A percentile compares a stretch with the other conserved stretches of the same genome.
These are phyloP conservation scores for Magnusiomyces tetraspermus DNA, from an alignment of 1,139 yeast genomes.

Conservation along the genomic window DNA sequence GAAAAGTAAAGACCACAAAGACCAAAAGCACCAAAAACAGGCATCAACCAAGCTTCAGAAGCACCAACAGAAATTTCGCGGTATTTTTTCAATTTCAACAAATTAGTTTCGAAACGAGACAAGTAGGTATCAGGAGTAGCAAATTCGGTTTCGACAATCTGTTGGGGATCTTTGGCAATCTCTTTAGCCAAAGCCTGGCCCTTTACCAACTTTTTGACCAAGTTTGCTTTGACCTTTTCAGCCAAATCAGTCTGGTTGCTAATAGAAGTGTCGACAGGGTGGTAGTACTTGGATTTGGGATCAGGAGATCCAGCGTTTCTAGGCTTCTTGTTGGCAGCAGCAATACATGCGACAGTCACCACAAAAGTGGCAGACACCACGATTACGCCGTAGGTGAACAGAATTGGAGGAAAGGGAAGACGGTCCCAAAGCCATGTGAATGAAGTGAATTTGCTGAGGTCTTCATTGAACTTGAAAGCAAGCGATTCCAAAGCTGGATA, in stretches of 20 bases:
- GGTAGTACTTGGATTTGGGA: conserved; percentile 35
- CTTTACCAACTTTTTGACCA: background rate
- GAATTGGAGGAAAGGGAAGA: conserved; percentile 17
- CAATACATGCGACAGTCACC: conserved; percentile 35
- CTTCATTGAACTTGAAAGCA: background rate
- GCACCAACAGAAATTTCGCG: conserved; percentile 16
- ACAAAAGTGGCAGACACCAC: conserved; percentile 28
- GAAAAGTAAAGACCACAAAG: conserved; percentile 35
- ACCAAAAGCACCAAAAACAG: conserved; percentile 35
- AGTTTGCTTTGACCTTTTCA: conserved; percentile 23
- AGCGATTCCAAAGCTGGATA: background rate
- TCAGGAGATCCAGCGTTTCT: conserved; percentile 38
- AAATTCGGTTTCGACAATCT: background rate
- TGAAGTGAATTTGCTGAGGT: background rate
- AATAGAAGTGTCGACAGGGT: conserved; percentile 35
- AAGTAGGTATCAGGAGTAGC: background rate
- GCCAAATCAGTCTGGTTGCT: conserved; percentile 11
- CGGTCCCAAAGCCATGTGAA: conserved; percentile 11
- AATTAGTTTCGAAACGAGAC: background rate
- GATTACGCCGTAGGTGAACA: conserved; percentile 20
- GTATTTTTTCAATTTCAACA: conserved; percentile 4
- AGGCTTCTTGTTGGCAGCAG: conserved; percentile 39
- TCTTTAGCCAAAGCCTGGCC: background rate
- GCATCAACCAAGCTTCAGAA: conserved; percentile 35
- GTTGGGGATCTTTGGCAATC: background rate